Percentiles rank a stretch among this genome's conserved stretches.
These are phyloP conservation scores for Yamadazyma laniorum DNA, from an alignment of 805 yeast species.

Conservation along the genomic window DNA sequence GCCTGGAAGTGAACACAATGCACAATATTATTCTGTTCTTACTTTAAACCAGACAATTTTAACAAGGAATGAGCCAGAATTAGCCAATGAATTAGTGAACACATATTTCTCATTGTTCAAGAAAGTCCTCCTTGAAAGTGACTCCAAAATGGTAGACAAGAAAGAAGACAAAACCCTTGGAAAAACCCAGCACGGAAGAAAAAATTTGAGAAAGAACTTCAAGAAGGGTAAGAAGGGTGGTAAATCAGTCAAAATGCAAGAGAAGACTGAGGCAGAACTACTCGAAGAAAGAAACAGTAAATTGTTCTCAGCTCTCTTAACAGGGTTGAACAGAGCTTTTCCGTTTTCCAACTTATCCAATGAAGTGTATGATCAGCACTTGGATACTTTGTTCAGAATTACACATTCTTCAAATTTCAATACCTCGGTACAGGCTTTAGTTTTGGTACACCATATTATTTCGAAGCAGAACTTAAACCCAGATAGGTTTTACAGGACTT, in stretches of 20 bases:
- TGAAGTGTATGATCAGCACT: slow-evolving; percentile 68
- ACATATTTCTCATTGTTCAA: slow-evolving; percentile 87
- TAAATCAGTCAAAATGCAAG: slow-evolving; percentile 60
- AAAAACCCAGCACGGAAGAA: slow-evolving; percentile 57
- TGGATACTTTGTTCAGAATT: slow-evolving; percentile 81
- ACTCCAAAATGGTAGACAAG: slow-evolving; percentile 41
- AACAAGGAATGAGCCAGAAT: slow-evolving; percentile 68
- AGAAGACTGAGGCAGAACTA: slow-evolving; percentile 61
- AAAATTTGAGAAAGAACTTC: slow-evolving; percentile 59
- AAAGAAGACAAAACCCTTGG: slow-evolving; percentile 40
- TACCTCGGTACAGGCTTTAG: slow-evolving; percentile 89
- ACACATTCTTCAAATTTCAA: slow-evolving; percentile 93
- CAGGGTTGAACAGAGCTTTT: slow-evolving; percentile 95
- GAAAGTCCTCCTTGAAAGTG: slow-evolving; percentile 70
- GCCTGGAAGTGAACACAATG: slow-evolving; percentile 72
- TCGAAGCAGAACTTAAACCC: slow-evolving; percentile 52
- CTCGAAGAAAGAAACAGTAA: slow-evolving; percentile 79
- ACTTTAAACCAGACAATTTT: slow-evolving; percentile 92
- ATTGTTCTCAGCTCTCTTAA: slow-evolving; percentile 82
- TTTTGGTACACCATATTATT: slow-evolving; percentile 78
- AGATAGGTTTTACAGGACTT: slow-evolving; percentile 79
- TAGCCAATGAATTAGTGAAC: slow-evolving; percentile 80
- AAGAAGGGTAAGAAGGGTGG: slow-evolving; percentile 90
- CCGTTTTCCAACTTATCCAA: slow-evolving; percentile 81
- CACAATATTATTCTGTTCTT: slow-evolving; percentile 82